Conservation (phyloP, 2,329 filamentous ascomycete species). For the Neonectria sp. region DNA sequence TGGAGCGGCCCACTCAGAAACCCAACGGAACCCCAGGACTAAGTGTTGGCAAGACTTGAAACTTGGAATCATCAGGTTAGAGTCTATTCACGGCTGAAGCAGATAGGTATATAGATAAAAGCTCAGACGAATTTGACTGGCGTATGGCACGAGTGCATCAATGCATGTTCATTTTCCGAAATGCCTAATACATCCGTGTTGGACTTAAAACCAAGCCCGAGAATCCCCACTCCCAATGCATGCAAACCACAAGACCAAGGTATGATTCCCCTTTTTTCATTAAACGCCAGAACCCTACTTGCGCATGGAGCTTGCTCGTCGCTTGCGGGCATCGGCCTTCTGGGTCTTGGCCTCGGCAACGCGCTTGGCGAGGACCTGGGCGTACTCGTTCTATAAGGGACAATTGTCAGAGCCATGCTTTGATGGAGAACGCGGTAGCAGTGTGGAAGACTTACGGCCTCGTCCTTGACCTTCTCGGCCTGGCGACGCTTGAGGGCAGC, state of each 20-base stretch:
- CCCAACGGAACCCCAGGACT: too few species aligned
- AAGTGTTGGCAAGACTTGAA: neutral
- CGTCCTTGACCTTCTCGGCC: constrained; percentile 97
- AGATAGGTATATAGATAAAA: constrained; percentile 1
- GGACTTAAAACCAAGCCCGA: constrained; percentile 50
- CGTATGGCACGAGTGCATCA: constrained; percentile 48
- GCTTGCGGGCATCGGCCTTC: constrained; percentile 96
- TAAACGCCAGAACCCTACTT: constrained; percentile 74
- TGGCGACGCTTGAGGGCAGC: constrained; percentile 98
- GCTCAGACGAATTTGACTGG: constrained; percentile 26
- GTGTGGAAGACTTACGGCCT: constrained; percentile 81
- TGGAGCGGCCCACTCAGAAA: too few species aligned
- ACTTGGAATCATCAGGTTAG: neutral
- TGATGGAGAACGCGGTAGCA: neutral
- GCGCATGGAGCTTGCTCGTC: constrained; percentile 94
- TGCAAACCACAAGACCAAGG: constrained; percentile 58
- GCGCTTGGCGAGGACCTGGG: constrained; percentile 96
- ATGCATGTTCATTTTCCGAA: constrained; percentile 53
- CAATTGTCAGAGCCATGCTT: constrained; percentile 53
- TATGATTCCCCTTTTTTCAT: constrained; percentile 54
- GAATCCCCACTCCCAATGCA: constrained; percentile 59
- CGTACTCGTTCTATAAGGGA: constrained; percentile 89
- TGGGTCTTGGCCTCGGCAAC: constrained; percentile 95
- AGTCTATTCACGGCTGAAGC: constrained; percentile 15
- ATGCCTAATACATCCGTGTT: constrained; percentile 58